These are phyloP conservation scores for Panaeolus papilionaceus DNA, from an alignment of 768 basidiomycete genomes.

Conservation along the genomic window DNA sequence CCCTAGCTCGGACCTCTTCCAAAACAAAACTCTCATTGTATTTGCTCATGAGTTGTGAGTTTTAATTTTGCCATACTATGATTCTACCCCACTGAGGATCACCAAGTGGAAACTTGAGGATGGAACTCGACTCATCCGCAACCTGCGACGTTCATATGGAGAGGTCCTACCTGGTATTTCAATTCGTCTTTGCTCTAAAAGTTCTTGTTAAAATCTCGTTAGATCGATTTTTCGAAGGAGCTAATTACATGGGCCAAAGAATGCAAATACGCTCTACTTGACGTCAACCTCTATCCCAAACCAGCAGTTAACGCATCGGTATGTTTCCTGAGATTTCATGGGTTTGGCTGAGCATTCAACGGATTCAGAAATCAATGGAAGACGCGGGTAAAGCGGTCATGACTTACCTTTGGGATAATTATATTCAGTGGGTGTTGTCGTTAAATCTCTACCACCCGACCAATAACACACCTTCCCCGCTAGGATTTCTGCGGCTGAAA, in stretches of 20 bases:
- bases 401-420: slow-evolving; percentile 95
- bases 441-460: not conserved
- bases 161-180: slow-evolving; percentile 80
- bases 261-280: slow-evolving; percentile 76
- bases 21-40: slow-evolving; percentile 78
- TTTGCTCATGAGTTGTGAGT: slow-evolving; percentile 96
- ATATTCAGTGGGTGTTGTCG: slow-evolving; percentile 73
- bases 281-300: slow-evolving; percentile 84
- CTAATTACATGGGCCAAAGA: slow-evolving; percentile 78
- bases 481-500: slow-evolving; percentile 75
- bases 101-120: slow-evolving; percentile 83
- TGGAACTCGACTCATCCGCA: slow-evolving; percentile 77
- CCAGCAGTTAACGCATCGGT: slow-evolving; percentile 38
- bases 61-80: slow-evolving; percentile 4
- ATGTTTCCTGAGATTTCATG: slow-evolving; percentile 1
- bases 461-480: slow-evolving; percentile 10
- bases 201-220: slow-evolving; percentile 16
- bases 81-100: slow-evolving; percentile 1
- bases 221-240: slow-evolving; percentile 88
- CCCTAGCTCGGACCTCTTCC: slow-evolving; percentile 75
- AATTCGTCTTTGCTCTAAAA: not conserved
- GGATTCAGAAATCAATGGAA: slow-evolving; percentile 45
- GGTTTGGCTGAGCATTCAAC: slow-evolving; percentile 9
- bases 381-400: slow-evolving; percentile 65
- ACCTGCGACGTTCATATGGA: slow-evolving; percentile 80